Evolutionary conservation across 768 basidiomycete genomes (phyloP).

Genomic region (Russula griseocarnosa): DNA sequence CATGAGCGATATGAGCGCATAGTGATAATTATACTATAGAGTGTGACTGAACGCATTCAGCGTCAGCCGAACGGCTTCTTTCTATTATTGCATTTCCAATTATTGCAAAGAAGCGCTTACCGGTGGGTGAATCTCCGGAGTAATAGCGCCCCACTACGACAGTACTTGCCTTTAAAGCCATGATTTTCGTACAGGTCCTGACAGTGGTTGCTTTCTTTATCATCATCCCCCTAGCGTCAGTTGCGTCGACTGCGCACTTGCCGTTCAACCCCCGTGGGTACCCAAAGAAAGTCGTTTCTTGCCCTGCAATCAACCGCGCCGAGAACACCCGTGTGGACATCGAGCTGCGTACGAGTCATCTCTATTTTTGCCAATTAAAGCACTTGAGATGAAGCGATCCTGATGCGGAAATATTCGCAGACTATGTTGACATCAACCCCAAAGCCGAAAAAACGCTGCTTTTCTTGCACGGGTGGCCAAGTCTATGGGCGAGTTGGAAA

Average conservation of each 20-base stretch:
- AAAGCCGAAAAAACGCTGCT: constrained; percentile 48
- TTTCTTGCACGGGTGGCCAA: constrained; percentile 78
- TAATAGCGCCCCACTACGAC: neutral
- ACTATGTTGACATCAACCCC: constrained; percentile 61
- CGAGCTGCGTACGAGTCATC: constrained; percentile 16
- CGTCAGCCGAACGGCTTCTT: too few species aligned
- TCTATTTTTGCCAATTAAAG: neutral
- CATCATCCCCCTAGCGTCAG: neutral
- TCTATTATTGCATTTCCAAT: too few species aligned
- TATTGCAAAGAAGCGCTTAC: neutral
- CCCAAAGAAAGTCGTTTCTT: constrained; percentile 21
- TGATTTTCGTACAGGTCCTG: neutral
- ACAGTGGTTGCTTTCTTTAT: neutral
- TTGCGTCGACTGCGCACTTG: neutral
- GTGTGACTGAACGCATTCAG: too few species aligned
- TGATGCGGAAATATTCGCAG: constrained; percentile 10
- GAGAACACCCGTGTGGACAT: constrained; percentile 16
- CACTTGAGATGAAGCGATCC: neutral
- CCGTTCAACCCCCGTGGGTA: constrained; percentile 24
- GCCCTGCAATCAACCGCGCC: constrained; percentile 24
- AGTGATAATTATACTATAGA: too few species aligned
- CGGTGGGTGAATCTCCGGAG: neutral
- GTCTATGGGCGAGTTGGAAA: constrained; percentile 72
- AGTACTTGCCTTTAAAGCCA: neutral
- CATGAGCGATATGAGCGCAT: too few species aligned